Base-by-base conservation (phyloP, 805 yeast species). In the Monosporozyma yasuniensis region DNA sequence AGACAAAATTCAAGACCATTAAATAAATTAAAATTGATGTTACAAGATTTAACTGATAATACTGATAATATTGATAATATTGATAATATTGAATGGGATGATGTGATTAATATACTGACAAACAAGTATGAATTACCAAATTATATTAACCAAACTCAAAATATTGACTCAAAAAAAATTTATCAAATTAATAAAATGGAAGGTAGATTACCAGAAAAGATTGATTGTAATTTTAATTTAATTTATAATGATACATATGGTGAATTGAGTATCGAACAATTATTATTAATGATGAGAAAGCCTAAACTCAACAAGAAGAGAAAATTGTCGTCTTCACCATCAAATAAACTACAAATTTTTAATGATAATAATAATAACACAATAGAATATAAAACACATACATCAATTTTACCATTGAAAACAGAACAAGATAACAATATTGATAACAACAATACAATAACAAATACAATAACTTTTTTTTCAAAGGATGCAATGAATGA, bases 401-500 rank as follows among this genome's bases (percentile, higher is more conserved):
- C 76, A 7, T 66, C 74, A 38, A 70, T 72, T 3, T 61, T 76
- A 32, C 81, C 81, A 0, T 59, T 77, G 42, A 71, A 73, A 49
- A 77, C 73, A 56, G 67, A 59, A 38, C 42, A 48, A 12, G 48
- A 57, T 38, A 46, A 45, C 21, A 42, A 45, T 16, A 14, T 25
- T 5, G 25, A 25, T 18, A 47, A 95, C 0, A 39, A 44, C 12
- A 34, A 32, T 8, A 27, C 35, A n/a, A n/a, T n/a, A n/a, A n/a
- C n/a, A 14, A 47, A 95, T 0, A 88, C 96, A 0, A 75, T 84
- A 54, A 89, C 96, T 0, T 68, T 83, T 60, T 83, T 76, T 61
- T 84, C 96, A 0, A 79, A 80, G 47, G 79, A 81, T 58, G 91
- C 96, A 2, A 76, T 80, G 50, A 77, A 79, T 49, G 96, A 87